Percentiles rank a stretch among this genome's conserved stretches.
Conservation (phyloP, 2,329 filamentous ascomycete species). For the Verticillium tricorpus region DNA sequence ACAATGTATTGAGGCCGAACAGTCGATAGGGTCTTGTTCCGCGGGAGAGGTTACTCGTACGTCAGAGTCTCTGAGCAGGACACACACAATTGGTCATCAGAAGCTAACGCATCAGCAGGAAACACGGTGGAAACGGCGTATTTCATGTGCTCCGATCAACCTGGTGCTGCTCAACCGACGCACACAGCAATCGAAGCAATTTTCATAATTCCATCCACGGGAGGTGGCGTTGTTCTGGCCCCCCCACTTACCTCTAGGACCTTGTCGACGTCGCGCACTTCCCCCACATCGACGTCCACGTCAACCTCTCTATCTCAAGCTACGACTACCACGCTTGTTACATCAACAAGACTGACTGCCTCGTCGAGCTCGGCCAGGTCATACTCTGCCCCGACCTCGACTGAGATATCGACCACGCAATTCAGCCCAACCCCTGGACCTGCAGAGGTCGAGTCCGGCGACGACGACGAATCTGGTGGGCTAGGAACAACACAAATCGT, state of each 20-base stretch:
- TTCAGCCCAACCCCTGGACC: slow-evolving; percentile 2
- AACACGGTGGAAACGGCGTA: slow-evolving; percentile 42
- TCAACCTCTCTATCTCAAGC: background rate
- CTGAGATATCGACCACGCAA: background rate
- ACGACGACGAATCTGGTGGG: slow-evolving; percentile 5
- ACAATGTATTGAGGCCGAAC: slow-evolving; percentile 59
- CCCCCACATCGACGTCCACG: slow-evolving; percentile 8
- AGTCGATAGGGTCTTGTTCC: slow-evolving; percentile 45
- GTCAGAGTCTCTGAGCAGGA: background rate
- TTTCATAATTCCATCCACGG: slow-evolving; percentile 29
- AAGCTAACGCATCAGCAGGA: background rate
- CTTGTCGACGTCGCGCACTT: background rate
- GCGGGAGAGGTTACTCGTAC: slow-evolving; percentile 28
- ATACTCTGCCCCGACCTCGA: background rate
- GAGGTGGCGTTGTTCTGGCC: slow-evolving; percentile 27
- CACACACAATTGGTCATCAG: background rate
- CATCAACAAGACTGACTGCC: slow-evolving; percentile 3
- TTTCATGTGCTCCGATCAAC: slow-evolving; percentile 51
- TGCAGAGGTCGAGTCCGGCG: slow-evolving; percentile 6
- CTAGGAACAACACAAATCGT: slow-evolving; percentile 10
- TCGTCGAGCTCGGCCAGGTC: background rate
- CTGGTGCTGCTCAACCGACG: slow-evolving; percentile 49
- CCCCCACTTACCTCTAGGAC: slow-evolving; percentile 3
- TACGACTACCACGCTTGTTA: slow-evolving; percentile 6
- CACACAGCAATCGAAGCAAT: slow-evolving; percentile 54